phyloP scores from a whole-genome alignment of 179 eudicot species.

The Silene coronaria region DNA sequence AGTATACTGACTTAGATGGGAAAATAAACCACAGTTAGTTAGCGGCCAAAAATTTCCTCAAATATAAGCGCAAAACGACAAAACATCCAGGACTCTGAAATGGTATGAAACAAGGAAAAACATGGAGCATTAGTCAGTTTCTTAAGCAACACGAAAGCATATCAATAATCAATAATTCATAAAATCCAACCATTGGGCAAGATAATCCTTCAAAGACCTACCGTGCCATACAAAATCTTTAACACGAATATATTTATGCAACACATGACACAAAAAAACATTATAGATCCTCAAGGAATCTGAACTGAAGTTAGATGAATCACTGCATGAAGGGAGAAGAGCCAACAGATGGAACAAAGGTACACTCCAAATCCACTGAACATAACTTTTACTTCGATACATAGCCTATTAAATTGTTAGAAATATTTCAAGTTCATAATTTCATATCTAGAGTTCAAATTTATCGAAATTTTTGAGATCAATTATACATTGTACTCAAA shows the following conservation, averaged over 20 bases:
- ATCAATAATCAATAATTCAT: neutral
- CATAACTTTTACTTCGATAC: neutral
- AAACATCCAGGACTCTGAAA: neutral
- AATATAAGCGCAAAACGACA: neutral
- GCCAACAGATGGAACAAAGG: neutral
- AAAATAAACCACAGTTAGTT: neutral
- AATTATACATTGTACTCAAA: neutral
- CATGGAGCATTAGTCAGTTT: neutral
- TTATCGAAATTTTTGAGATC: neutral
- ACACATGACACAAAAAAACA: neutral
- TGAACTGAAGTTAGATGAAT: neutral
- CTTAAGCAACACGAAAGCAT: neutral
- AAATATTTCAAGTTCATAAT: neutral
- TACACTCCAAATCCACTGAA: too few relatives aligned
- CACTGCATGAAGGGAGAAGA: too few relatives aligned
- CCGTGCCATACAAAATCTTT: neutral
- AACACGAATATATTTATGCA: neutral
- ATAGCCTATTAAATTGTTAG: neutral
- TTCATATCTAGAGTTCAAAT: neutral
- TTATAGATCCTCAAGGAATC: neutral
- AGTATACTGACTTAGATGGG: neutral
- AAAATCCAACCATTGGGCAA: neutral
- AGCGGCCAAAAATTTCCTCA: neutral
- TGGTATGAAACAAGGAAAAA: neutral
- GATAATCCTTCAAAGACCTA: neutral